Base-by-base conservation (phyloP, 2,329 filamentous ascomycete species). In the Fusarium sarcochroum region DNA sequence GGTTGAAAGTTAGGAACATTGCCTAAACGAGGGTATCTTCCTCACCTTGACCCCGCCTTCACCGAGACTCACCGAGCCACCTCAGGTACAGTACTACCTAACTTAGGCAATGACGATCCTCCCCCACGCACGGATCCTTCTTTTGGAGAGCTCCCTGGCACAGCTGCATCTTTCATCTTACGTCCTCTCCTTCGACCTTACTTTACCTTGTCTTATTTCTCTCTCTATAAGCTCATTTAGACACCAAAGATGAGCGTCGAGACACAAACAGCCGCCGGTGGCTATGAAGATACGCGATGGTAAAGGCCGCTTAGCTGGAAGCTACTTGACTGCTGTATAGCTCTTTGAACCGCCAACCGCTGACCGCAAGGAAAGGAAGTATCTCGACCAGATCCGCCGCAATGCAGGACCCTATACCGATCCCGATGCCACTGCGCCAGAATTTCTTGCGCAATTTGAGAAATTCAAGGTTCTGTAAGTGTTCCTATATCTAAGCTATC, bases 381-480 rank as follows among this genome's bases (percentile, higher is more conserved):
- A 97, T 78, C 87, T 98, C 58, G 90, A 98, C 80, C 90, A 87
- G 66, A 90, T 98, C 69, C 87, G 97, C 58, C 90, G 86, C 60
- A 90, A 90, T 32, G 82, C 86, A 5, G 95, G 96, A 2, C 93
- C 96, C 2, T 97, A 93, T 78, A 94, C 92, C 34, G 91, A 94
- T 68, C 86, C 89, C 27, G 87, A 82, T 9, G 82, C 82, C 17
- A 82, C 83, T 25, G 82, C 82, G 48, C 84, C 86, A 50, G 85
- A 87, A 67, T 83, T 83, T 23, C 79, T 87, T 8, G 80, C 83
- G 9, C 83, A 83, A 63, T 86, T 93, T 69, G 89, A 92, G 59
- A 85, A 85, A 46, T 89, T 92, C 75, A 96, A 93, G 79, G 85
- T 97, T 58, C 79, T 97, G 88, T 93, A 80, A 78, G 90, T 79